Evolutionary conservation across 768 basidiomycete species (phyloP).

Genomic region (Lentinus tigrinus): DNA sequence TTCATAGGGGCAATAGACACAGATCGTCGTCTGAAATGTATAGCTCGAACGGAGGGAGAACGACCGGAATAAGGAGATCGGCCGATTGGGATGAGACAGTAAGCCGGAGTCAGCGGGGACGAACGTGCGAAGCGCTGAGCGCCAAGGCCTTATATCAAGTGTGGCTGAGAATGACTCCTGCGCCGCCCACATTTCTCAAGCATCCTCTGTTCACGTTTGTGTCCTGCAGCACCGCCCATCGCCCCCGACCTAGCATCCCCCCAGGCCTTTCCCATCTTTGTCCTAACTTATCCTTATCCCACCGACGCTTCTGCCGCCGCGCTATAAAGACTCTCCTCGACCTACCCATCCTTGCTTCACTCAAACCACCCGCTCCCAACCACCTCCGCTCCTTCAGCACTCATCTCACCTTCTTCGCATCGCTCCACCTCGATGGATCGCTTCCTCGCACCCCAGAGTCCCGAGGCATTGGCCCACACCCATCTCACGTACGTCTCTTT

Average conservation of each 20-base stretch:
- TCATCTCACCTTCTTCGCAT: neutral
- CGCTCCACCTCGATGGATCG: conserved; percentile 50
- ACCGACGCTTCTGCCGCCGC: neutral
- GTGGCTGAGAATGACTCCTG: conserved; percentile 19
- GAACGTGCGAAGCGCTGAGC: conserved; percentile 17
- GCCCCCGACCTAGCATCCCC: neutral
- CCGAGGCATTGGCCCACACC: conserved; percentile 69
- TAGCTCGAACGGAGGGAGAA: neutral
- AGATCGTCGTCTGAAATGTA: neutral
- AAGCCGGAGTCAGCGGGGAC: conserved; percentile 12
- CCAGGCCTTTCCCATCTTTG: conserved; percentile 1
- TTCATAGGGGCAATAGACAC: neutral
- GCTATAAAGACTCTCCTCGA: neutral
- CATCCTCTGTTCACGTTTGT: conserved; percentile 11
- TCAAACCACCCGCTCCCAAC: neutral
- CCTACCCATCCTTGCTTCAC: neutral
- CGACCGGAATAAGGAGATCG: conserved; percentile 5
- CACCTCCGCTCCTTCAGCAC: neutral
- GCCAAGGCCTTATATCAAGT: conserved; percentile 15
- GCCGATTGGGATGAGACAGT: conserved; percentile 5
- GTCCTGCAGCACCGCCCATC: conserved; percentile 1
- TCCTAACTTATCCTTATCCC: conserved; percentile 7
- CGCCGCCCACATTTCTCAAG: neutral
- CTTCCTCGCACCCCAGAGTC: conserved; percentile 70
- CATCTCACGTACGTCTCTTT: conserved; percentile 56